These are phyloP conservation scores for Arabidopsis hybrid DNA, from an alignment of 441 rosid species.

Conservation along the genomic window DNA sequence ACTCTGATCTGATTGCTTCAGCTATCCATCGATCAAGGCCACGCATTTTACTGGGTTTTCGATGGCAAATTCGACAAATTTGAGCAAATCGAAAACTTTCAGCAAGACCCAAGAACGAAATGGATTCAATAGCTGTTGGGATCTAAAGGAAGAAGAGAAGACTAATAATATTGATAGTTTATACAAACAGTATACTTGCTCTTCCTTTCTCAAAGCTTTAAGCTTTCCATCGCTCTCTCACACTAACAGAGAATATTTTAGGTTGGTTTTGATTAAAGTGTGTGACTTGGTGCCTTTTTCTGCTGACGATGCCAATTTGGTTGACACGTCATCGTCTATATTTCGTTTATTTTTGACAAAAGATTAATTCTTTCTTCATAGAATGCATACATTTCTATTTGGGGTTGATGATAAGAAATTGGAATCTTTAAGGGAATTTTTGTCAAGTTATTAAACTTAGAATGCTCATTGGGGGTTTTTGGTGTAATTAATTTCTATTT, in stretches of 20 bases:
- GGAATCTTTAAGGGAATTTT: background rate
- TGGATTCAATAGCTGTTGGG: constrained; percentile 9
- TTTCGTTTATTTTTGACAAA: too few relatives aligned
- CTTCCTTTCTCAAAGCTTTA: constrained; percentile 16
- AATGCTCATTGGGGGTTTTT: background rate
- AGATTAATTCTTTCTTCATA: too few relatives aligned
- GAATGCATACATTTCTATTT: background rate
- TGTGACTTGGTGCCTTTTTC: constrained; percentile 33
- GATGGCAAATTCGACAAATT: constrained; percentile 19
- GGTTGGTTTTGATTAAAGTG: constrained; percentile 37
- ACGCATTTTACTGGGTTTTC: constrained; percentile 51
- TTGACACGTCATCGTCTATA: constrained; percentile 33
- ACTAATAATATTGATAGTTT: background rate
- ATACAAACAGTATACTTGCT: background rate
- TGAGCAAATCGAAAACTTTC: constrained; percentile 27
- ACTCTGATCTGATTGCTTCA: constrained; percentile 47
- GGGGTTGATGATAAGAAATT: background rate
- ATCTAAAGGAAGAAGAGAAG: constrained; percentile 27
- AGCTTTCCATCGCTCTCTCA: constrained; percentile 22
- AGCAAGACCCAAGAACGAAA: constrained; percentile 18
- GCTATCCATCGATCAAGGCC: constrained; percentile 52
- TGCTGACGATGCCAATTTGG: constrained; percentile 25
- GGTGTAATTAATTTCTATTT: background rate
- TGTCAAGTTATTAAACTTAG: background rate
- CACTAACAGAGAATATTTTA: constrained; percentile 16